Evolutionary conservation across 2,329 filamentous ascomycete genomes (phyloP).

Genomic region (Fusarium graminum): DNA sequence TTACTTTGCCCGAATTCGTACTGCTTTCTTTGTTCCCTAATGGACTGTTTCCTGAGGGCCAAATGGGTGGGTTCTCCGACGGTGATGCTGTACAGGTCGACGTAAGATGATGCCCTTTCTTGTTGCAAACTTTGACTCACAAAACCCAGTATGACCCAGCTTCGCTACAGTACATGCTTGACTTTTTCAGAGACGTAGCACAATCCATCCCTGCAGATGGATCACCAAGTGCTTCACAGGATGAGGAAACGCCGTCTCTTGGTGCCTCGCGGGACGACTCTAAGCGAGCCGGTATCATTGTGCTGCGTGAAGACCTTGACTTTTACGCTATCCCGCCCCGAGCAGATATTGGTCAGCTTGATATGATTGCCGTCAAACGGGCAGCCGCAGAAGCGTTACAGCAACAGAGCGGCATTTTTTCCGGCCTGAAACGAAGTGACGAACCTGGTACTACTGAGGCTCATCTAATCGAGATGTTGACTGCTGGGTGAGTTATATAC

Average conservation of each 20-base stretch:
- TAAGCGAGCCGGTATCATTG: constrained; percentile 97
- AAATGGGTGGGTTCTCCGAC: constrained; percentile 93
- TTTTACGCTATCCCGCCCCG: constrained; percentile 96
- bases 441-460: constrained; percentile 97
- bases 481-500: constrained; percentile 80
- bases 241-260: constrained; percentile 73
- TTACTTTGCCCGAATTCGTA: constrained; percentile 97
- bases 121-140: constrained; percentile 20
- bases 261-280: constrained; percentile 80
- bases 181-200: constrained; percentile 96
- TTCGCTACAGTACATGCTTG: constrained; percentile 98
- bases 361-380: constrained; percentile 97
- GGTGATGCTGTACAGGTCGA: constrained; percentile 97
- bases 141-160: constrained; percentile 87
- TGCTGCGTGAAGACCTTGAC: constrained; percentile 93
- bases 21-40: constrained; percentile 98
- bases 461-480: constrained; percentile 99
- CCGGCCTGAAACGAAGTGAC: constrained; percentile 92
- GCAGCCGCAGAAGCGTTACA: constrained; percentile 89
- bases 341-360: constrained; percentile 83
- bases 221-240: constrained; percentile 74
- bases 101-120: constrained; percentile 69
- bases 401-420: constrained; percentile 94
- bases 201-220: constrained; percentile 89
- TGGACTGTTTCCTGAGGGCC: constrained; percentile 95